Conservation (phyloP, 2,329 filamentous ascomycete species). For the Colletotrichum karsti region DNA sequence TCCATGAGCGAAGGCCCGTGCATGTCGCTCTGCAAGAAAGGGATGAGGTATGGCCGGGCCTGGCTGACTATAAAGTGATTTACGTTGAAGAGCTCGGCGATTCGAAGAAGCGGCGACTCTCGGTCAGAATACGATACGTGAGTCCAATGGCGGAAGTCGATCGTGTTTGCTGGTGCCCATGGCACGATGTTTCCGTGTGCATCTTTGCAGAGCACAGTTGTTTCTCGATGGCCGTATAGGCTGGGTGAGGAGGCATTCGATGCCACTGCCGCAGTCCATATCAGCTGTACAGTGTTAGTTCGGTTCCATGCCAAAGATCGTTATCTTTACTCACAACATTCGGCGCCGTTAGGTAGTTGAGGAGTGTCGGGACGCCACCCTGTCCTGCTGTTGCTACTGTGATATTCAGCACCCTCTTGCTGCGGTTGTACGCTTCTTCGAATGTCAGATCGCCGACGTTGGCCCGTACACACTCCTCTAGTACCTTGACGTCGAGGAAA, state of each 20-base stretch:
- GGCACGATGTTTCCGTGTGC: slow-evolving; percentile 76
- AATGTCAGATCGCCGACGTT: slow-evolving; percentile 93
- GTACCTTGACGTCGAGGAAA: slow-evolving; percentile 81
- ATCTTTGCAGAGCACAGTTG: slow-evolving; percentile 79
- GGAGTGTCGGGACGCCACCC: slow-evolving; percentile 80
- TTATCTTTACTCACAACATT: slow-evolving; percentile 76
- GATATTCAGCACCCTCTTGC: slow-evolving; percentile 90
- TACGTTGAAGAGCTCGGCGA: slow-evolving; percentile 88
- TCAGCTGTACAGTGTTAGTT: slow-evolving; percentile 56
- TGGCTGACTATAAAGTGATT: slow-evolving; percentile 97
- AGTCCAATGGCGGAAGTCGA: slow-evolving; percentile 74
- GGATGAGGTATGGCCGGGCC: slow-evolving; percentile 87
- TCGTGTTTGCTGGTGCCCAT: slow-evolving; percentile 72
- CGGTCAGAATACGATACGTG: slow-evolving; percentile 72
- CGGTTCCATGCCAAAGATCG: not conserved
- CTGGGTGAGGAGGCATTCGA: slow-evolving; percentile 75
- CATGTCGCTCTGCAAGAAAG: slow-evolving; percentile 83
- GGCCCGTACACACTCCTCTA: slow-evolving; percentile 84
- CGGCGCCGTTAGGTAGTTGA: slow-evolving; percentile 93
- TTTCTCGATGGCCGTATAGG: slow-evolving; percentile 71
- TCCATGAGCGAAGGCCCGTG: slow-evolving; percentile 74
- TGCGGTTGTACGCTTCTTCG: slow-evolving; percentile 87
- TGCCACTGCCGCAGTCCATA: slow-evolving; percentile 81
- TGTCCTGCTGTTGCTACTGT: slow-evolving; percentile 82
- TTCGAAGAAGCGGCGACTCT: slow-evolving; percentile 71